A percentile compares a stretch with the other conserved stretches of the same genome.
Evolutionary conservation across 2,329 filamentous ascomycete species (phyloP).

Genomic region (Trichophyton rubrum): DNA sequence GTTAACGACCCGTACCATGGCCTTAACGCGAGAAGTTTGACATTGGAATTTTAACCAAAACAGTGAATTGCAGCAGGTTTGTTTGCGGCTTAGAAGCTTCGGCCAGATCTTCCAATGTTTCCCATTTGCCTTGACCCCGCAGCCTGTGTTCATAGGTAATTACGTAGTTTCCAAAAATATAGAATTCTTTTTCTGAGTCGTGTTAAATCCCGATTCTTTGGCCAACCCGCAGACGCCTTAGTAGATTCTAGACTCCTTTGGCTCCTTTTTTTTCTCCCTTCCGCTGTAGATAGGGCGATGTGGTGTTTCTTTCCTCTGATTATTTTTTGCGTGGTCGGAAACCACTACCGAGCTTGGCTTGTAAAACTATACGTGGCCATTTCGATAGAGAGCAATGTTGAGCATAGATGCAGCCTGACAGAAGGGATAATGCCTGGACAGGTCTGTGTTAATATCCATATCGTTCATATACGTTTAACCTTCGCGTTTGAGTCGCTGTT

Average conservation of each 20-base stretch:
- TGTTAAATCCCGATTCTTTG: neutral
- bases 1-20: neutral
- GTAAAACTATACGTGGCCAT: neutral
- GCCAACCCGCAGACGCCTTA: neutral
- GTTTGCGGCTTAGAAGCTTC: constrained; percentile 1
- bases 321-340: neutral
- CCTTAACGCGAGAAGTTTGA: neutral
- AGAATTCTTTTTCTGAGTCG: too few species aligned
- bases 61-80: neutral
- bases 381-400: neutral
- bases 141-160: neutral
- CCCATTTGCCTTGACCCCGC: neutral
- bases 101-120: neutral
- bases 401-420: neutral
- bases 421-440: neutral
- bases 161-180: too few species aligned
- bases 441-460: neutral
- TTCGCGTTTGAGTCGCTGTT: neutral
- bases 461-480: neutral
- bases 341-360: neutral
- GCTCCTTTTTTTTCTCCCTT: neutral
- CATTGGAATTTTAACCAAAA: neutral
- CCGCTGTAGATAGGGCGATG: neutral
- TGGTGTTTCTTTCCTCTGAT: neutral
- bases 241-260: neutral